Evolutionary conservation across 352 stramenopile species (phyloP).

Genomic region (Pythium insidiosum): DNA sequence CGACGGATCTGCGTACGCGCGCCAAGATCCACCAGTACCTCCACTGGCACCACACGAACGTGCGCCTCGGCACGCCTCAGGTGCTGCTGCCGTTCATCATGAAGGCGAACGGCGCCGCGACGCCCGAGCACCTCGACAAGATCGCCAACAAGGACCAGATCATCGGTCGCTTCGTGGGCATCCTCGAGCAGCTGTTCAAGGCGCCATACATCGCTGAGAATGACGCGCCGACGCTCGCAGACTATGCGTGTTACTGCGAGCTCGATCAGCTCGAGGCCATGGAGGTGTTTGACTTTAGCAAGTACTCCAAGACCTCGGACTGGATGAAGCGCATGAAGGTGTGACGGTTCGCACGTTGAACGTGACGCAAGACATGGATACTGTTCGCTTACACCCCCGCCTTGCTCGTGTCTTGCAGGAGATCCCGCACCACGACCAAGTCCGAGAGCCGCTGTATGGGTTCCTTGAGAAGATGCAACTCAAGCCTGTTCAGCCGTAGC

Average conservation of each 20-base stretch:
- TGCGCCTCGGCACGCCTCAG: slow-evolving; percentile 31
- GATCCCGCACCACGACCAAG: slow-evolving; percentile 31
- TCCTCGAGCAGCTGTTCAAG: slow-evolving; percentile 42
- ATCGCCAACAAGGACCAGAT: slow-evolving; percentile 11
- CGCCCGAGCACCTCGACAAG: slow-evolving; percentile 6
- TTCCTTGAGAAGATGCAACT: slow-evolving; percentile 14
- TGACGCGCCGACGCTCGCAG: slow-evolving; percentile 45
- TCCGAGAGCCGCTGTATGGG: slow-evolving; percentile 21
- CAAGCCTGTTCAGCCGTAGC: not conserved
- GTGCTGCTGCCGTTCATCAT: slow-evolving; percentile 28
- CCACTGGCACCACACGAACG: slow-evolving; percentile 63
- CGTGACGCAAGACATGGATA: too few species aligned
- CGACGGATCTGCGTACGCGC: slow-evolving; percentile 25
- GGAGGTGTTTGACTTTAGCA: slow-evolving; percentile 27
- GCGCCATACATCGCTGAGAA: slow-evolving; percentile 41
- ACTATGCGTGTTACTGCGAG: slow-evolving; percentile 56
- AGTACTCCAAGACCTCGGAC: slow-evolving; percentile 14
- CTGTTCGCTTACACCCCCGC: too few species aligned
- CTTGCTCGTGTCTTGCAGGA: not conserved
- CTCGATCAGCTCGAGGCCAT: slow-evolving; percentile 58
- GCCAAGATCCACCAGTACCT: slow-evolving; percentile 60
- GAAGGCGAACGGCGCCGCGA: slow-evolving; percentile 1
- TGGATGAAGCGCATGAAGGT: slow-evolving; percentile 19
- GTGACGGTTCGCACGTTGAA: too few species aligned
- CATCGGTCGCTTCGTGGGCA: slow-evolving; percentile 16